phyloP scores from a whole-genome alignment of 768 basidiomycete genomes.

The Amanita subjunquillea region DNA sequence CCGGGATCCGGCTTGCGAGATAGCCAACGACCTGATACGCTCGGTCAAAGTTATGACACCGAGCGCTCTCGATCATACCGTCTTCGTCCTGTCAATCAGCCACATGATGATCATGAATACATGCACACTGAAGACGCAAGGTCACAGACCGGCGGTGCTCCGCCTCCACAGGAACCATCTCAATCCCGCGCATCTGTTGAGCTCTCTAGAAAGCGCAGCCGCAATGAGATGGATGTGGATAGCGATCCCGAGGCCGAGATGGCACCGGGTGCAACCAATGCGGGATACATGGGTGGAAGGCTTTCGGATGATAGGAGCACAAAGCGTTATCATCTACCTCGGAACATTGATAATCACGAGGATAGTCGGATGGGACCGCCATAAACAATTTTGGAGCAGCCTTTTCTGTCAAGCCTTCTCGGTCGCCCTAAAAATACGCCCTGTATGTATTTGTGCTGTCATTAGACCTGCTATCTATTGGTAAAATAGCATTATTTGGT shows the following conservation, averaged over 20 bases:
- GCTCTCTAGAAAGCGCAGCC: conserved; percentile 40
- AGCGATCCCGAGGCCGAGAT: conserved; percentile 39
- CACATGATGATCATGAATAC: conserved; percentile 40
- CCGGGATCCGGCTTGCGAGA: conserved; percentile 33
- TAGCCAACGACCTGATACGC: conserved; percentile 41
- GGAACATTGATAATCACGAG: conserved; percentile 29
- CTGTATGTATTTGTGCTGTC: conserved; percentile 13
- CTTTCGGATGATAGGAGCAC: conserved; percentile 38
- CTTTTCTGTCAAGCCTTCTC: conserved; percentile 8
- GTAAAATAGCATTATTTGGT: conserved; percentile 11
- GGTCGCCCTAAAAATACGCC: neutral
- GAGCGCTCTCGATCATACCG: conserved; percentile 38
- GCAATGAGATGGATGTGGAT: conserved; percentile 58
- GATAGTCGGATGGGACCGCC: conserved; percentile 15
- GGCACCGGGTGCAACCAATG: conserved; percentile 19
- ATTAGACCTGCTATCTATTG: conserved; percentile 14
- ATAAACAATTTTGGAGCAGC: conserved; percentile 10
- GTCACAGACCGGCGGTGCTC: conserved; percentile 17
- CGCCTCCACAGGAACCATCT: conserved; percentile 24
- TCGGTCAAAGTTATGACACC: conserved; percentile 39
- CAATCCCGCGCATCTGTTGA: conserved; percentile 31
- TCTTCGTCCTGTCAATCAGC: conserved; percentile 39
- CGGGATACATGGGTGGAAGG: conserved; percentile 14
- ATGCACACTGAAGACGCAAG: conserved; percentile 41
- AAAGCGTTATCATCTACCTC: conserved; percentile 46